Evolutionary conservation across 805 yeast genomes (phyloP).

Genomic region (Metschnikowia proteae): DNA sequence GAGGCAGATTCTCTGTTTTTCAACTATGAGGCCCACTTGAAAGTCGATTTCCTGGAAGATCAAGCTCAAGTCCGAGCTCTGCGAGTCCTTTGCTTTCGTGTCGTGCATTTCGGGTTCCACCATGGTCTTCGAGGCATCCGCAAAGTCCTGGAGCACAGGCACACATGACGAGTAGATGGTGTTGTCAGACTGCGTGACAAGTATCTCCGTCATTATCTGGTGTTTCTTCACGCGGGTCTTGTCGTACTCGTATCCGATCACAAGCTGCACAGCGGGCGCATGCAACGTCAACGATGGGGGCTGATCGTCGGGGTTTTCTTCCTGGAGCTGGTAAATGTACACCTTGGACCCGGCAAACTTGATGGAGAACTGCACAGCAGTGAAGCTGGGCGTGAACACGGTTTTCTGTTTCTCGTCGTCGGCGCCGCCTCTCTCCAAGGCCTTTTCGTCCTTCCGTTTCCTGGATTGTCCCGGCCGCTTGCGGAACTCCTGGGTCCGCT

Average conservation of each 20-base stretch:
- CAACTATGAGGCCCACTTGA: slow-evolving; percentile 60
- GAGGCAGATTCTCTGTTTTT: slow-evolving; percentile 67
- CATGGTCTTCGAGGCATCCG: slow-evolving; percentile 46
- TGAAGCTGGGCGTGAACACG: slow-evolving; percentile 21
- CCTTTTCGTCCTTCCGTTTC: not conserved
- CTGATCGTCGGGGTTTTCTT: slow-evolving; percentile 27
- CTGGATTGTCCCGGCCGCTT: not conserved
- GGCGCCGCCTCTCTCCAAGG: not conserved
- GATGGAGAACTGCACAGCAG: slow-evolving; percentile 48
- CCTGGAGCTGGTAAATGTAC: slow-evolving; percentile 42
- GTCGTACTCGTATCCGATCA: slow-evolving; percentile 48
- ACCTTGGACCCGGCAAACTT: slow-evolving; percentile 71
- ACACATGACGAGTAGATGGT: slow-evolving; percentile 69
- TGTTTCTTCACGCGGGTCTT: slow-evolving; percentile 38
- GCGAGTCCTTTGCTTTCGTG: not conserved
- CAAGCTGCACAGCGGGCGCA: slow-evolving; percentile 70
- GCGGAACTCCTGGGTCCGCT: slow-evolving; percentile 13
- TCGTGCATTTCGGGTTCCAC: slow-evolving; percentile 28
- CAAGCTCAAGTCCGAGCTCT: slow-evolving; percentile 30
- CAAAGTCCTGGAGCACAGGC: slow-evolving; percentile 66
- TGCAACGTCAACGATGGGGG: slow-evolving; percentile 57
- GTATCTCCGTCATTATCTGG: slow-evolving; percentile 47
- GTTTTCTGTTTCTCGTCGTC: not conserved
- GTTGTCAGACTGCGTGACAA: slow-evolving; percentile 70
- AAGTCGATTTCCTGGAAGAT: slow-evolving; percentile 56